Percentiles rank a stretch among this genome's conserved stretches.
phyloP scores from a whole-genome alignment of 2,329 filamentous ascomycete genomes.

The Fusarium tuaranense region DNA sequence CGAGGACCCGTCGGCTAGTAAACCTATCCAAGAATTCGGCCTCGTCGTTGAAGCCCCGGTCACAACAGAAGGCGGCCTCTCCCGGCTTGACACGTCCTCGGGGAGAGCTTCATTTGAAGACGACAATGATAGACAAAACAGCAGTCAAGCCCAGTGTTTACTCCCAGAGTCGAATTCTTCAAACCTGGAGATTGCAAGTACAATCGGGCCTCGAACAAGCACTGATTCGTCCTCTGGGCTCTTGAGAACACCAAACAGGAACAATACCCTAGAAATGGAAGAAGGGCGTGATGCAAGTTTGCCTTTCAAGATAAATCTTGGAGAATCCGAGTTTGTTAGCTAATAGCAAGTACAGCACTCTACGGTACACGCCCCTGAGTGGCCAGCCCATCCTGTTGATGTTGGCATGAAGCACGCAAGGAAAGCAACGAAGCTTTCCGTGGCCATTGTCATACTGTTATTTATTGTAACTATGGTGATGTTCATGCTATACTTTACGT shows the following conservation, averaged over 20 bases:
- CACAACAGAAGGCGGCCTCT: neutral
- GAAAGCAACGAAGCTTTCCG: neutral
- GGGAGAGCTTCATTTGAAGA: neutral
- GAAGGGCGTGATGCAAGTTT: constrained; percentile 3
- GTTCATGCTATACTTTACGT: neutral
- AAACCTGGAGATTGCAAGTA: neutral
- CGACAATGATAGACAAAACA: neutral
- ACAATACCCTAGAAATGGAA: constrained; percentile 13
- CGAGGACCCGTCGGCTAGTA: neutral
- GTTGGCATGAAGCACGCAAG: neutral
- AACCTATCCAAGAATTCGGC: neutral
- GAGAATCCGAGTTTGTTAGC: neutral
- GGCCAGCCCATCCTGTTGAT: neutral
- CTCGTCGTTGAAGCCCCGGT: neutral
- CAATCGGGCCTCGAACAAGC: constrained; percentile 7
- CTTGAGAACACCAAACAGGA: constrained; percentile 10
- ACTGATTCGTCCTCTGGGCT: constrained; percentile 11
- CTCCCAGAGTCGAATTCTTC: neutral
- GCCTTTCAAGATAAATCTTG: neutral
- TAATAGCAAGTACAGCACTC: neutral
- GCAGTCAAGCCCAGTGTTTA: neutral
- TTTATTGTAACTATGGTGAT: neutral
- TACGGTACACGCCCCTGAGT: too few relatives aligned
- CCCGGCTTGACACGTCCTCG: neutral
- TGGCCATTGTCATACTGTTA: neutral